A percentile compares a stretch with the other conserved stretches of the same genome.
Conservation (phyloP, 1,284 basidiomycete species). For the Pisolithus thermaeus region DNA sequence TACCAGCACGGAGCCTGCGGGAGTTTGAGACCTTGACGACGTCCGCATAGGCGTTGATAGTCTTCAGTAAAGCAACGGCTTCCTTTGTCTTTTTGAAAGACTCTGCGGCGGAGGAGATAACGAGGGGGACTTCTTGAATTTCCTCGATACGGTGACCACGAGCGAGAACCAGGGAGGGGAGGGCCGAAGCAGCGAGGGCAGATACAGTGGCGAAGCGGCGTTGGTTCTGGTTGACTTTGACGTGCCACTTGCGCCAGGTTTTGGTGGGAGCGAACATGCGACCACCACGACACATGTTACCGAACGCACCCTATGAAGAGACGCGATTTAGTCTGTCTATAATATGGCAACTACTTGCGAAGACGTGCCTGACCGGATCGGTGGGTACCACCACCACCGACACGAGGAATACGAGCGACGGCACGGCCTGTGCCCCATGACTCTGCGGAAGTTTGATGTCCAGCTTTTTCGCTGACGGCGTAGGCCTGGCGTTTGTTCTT, state of each 20-base stretch:
- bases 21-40: conserved; percentile 98
- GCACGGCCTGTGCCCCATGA: conserved; percentile 99
- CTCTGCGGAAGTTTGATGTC: conserved; percentile 98
- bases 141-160: conserved; percentile 99
- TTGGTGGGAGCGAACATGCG: conserved; percentile 99
- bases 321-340: conserved; percentile 1
- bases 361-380: conserved; percentile 85
- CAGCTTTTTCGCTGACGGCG: conserved; percentile 95
- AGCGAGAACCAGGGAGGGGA: conserved; percentile 97
- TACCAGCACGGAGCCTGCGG: conserved; percentile 94
- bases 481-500: conserved; percentile 99
- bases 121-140: conserved; percentile 95
- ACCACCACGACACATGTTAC: conserved; percentile 99
- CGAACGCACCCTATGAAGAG: conserved; percentile 81
- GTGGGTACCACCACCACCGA: conserved; percentile 98
- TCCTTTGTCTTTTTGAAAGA: conserved; percentile 96
- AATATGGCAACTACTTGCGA: not conserved
- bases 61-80: conserved; percentile 91
- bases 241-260: conserved; percentile 99
- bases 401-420: conserved; percentile 99
- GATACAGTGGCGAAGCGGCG: conserved; percentile 97
- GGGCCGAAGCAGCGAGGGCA: conserved; percentile 94
- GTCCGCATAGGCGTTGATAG: conserved; percentile 87
- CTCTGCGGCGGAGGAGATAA: conserved; percentile 78
- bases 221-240: conserved; percentile 99